A percentile compares a stretch with the other conserved stretches of the same genome.
Evolutionary conservation across 768 basidiomycete species (phyloP).

Genomic region (Chalciporus chontae): DNA sequence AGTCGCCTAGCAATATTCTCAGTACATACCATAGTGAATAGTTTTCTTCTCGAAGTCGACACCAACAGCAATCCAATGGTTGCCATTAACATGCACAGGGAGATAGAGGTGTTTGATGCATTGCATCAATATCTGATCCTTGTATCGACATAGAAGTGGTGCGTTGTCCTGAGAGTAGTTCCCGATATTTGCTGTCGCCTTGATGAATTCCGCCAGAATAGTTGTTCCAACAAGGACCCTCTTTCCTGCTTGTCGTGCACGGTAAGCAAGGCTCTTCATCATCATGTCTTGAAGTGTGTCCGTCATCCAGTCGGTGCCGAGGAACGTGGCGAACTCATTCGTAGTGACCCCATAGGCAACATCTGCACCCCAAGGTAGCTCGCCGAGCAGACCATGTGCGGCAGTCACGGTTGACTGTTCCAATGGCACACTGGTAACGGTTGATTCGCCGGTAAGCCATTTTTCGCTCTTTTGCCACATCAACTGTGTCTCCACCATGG

Average conservation of each 20-base stretch:
- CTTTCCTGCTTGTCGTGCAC: background rate
- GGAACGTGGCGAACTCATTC: background rate
- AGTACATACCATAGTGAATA: conserved; percentile 15
- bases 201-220: too few species aligned
- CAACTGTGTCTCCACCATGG: too few species aligned
- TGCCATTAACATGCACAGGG: conserved; percentile 14
- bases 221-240: background rate
- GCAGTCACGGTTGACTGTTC: background rate
- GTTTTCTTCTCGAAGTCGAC: conserved; percentile 11
- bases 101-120: conserved; percentile 6
- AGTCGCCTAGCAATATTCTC: background rate
- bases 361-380: background rate
- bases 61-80: conserved; percentile 21
- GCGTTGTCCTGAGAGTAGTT: too few species aligned
- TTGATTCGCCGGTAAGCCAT: too few species aligned
- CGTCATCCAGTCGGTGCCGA: background rate
- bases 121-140: too few species aligned
- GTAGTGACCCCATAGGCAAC: background rate
- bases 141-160: too few species aligned
- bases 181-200: too few species aligned
- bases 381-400: background rate
- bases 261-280: background rate
- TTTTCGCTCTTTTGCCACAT: too few species aligned
- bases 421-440: too few species aligned
- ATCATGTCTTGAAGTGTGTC: background rate